These are phyloP conservation scores for Heterobasidion parviporum DNA, from an alignment of 1,284 basidiomycete species.

Conservation along the genomic window DNA sequence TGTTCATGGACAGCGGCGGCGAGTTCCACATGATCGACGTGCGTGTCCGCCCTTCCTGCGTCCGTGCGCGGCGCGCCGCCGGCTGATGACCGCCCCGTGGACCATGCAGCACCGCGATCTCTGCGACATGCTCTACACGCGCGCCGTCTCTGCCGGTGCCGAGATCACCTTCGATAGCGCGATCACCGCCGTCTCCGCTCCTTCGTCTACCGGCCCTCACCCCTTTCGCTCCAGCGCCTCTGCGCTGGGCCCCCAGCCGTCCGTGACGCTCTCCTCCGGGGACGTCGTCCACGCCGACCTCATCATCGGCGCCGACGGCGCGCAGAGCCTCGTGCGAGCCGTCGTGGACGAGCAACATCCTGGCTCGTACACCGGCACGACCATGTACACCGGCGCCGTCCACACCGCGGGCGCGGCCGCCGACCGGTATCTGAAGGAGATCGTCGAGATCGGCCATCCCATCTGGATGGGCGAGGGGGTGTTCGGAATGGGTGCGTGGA, in stretches of 20 bases:
- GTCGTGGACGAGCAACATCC: conserved; percentile 26
- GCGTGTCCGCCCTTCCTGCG: neutral
- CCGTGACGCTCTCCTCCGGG: conserved; percentile 26
- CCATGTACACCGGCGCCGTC: conserved; percentile 39
- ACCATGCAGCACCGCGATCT: neutral
- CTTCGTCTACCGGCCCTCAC: neutral
- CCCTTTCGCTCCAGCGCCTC: neutral
- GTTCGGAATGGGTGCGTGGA: conserved; percentile 25
- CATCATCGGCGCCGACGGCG: conserved; percentile 36
- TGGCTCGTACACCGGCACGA: conserved; percentile 41
- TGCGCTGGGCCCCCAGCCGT: neutral
- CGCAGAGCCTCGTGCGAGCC: conserved; percentile 43
- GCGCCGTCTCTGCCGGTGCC: neutral
- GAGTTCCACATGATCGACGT: neutral
- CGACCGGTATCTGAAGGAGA: conserved; percentile 39
- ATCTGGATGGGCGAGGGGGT: conserved; percentile 34
- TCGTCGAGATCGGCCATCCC: conserved; percentile 32
- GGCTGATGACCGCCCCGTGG: too few species aligned
- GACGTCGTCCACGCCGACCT: conserved; percentile 30
- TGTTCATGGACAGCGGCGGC: neutral
- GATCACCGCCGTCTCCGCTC: neutral
- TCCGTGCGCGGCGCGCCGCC: too few species aligned
- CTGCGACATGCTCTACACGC: neutral
- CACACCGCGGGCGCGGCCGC: conserved; percentile 33
- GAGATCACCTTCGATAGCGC: neutral